Conservation (phyloP, 768 basidiomycete genomes). For the Suillus luteus region DNA sequence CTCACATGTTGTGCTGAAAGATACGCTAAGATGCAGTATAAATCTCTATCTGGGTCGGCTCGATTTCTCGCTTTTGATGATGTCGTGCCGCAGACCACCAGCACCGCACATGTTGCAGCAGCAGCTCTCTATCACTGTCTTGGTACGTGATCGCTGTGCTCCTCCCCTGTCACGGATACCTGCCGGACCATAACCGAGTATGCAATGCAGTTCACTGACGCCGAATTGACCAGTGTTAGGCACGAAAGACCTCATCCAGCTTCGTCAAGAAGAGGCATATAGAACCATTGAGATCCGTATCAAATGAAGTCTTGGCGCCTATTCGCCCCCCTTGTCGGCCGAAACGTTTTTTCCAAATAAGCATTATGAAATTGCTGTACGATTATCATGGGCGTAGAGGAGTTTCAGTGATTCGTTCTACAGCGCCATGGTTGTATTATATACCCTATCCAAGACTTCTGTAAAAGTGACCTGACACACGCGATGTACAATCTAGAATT, state of each 20-base stretch:
- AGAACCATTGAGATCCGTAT: conserved; percentile 49
- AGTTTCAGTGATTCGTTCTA: not conserved
- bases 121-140: conserved; percentile 86
- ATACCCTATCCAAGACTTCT: not conserved
- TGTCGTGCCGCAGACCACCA: conserved; percentile 64
- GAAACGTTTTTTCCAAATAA: not conserved
- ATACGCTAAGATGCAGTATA: conserved; percentile 77
- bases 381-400: not conserved
- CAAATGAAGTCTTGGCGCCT: conserved; percentile 23
- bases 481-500: not conserved
- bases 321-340: not conserved
- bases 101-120: conserved; percentile 76
- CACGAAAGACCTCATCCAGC: conserved; percentile 68
- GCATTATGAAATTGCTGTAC: not conserved
- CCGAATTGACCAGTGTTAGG: conserved; percentile 57
- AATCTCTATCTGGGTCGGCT: conserved; percentile 51
- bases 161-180: not conserved
- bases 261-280: conserved; percentile 65
- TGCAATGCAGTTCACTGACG: not conserved
- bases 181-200: not conserved
- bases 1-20: conserved; percentile 39
- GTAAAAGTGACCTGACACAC: not conserved
- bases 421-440: not conserved
- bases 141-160: conserved; percentile 45
- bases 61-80: conserved; percentile 60